Conservation (phyloP, 441 rosid species). For the Pelargonium fulgidum region DNA sequence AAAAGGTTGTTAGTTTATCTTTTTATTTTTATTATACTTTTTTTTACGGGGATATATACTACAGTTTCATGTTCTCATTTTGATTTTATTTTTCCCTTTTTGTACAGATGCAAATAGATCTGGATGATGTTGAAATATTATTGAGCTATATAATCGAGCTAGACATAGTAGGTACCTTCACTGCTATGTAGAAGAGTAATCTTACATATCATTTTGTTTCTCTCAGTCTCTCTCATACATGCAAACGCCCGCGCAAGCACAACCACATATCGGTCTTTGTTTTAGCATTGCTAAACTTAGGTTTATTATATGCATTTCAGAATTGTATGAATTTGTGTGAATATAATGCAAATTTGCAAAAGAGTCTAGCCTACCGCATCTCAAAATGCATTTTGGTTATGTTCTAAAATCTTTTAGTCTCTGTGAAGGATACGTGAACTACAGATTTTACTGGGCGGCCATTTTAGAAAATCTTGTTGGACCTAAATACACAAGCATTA, state of each 20-base stretch:
- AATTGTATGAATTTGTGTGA: neutral
- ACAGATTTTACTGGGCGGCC: neutral
- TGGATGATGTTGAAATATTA: slow-evolving; percentile 49
- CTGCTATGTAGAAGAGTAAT: slow-evolving; percentile 4
- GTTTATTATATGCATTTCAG: neutral
- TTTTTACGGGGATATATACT: neutral
- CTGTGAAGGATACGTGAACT: neutral
- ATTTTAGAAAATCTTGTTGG: neutral
- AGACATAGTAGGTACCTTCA: slow-evolving; percentile 51
- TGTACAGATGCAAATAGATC: slow-evolving; percentile 62
- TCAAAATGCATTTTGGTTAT: neutral
- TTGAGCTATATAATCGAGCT: slow-evolving; percentile 46
- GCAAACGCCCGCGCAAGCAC: neutral
- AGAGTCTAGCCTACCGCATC: neutral
- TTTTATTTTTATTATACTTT: neutral
- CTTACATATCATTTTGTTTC: neutral
- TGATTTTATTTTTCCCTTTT: slow-evolving; percentile 18
- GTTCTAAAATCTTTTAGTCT: neutral
- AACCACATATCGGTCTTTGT: neutral
- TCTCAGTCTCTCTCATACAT: neutral
- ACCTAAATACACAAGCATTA: neutral
- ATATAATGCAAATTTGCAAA: neutral
- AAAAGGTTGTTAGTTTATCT: slow-evolving; percentile 47
- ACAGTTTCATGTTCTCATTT: slow-evolving; percentile 16
- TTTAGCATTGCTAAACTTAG: neutral